Base-by-base conservation (phyloP, 139 green algal species). In the Klebsormidium nitens region DNA sequence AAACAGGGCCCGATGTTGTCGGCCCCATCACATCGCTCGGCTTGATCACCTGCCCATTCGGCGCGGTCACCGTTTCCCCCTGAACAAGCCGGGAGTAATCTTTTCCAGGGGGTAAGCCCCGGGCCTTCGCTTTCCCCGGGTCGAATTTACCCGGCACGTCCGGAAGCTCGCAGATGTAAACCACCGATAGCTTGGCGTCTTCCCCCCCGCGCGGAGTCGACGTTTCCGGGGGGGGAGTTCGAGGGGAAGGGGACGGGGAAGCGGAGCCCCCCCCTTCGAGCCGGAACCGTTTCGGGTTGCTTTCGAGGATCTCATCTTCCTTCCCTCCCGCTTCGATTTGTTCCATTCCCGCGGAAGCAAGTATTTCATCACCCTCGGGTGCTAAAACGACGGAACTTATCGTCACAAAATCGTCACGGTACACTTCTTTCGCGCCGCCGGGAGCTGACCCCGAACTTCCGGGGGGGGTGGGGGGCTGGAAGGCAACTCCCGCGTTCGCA, bases 81-180 rank as follows among this genome's bases (percentile, higher is more conserved):
- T 68, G 74, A 63, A 89, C 82, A 42, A 98, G 87, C 60, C 82
- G 60, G 3, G 86, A 89, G 42, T 84, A 91, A 40, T 83, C n/a
- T 31, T 85, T 83, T 17, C 88, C 89, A 11, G 60, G 69, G 0
- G 71, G 74, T 23, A 98, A 81, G 11, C 89, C 90, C 60, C 96
- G 80, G 58, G 69, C 73, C 2, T 71, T 64, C 0, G 93, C 93
- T 49, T 88, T 89, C 40, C 89, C 62, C 0, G 86, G 83, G 52
- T 91, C 66, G 63, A 98, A 96, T 76, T 95, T 96, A 68, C 93
- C 93, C 2, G 86, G 83, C 14, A 88, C 83, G 26, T 72, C 77
- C 0, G 85, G 60, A 56, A 97, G 72, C 72, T 91, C 69, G 52
- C 83, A 88, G 1, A 80, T 70, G 50, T 80, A 80, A 48, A 77